Evolutionary conservation across 2,329 filamentous ascomycete genomes (phyloP), one percentile per base, ranked within the genome.

Genomic region (Myriosclerotinia scirpicola): DNA sequence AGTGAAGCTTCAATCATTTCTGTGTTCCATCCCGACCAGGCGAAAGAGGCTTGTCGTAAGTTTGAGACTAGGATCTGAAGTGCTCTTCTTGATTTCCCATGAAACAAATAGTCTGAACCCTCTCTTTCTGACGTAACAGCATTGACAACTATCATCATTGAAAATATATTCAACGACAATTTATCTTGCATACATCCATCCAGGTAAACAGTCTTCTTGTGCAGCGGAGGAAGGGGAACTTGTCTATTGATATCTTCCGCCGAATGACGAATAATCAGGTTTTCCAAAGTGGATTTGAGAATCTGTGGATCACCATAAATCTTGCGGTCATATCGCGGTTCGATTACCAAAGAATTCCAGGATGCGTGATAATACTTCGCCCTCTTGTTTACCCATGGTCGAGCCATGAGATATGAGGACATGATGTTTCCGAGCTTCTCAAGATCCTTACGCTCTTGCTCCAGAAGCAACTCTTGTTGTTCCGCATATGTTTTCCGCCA

Each of bases 81-180:
- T 50, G 84, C 83, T 69, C 87, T 89, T 40, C 85, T 80, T 72
- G 93, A 93, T 15, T 84, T 87, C 0, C 86, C 84, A 72, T 97
- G 90, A 72, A 97, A 97, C 70, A 98, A 89, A 75, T 97, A 97
- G 75, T 97, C 93, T 65, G 85, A 82, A 72, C 94, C 94, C 0
- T 85, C 87, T 14, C 93, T 83, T 74, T 97, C 91, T 6, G 93
- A 97, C 34, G 93, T 93, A 0, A 98, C 87, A 0, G 92, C 88
- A 75, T 98, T 98, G 71, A 92, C 89, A 2, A 91, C 88, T 56
- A 97, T 86, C 75, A 92, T 87, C 78, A 95, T 90, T 0, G 91
- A 85, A 74, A 97, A 97, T 0, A 96, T 79, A 71, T 97, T 97
- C 36, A 93, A 82, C 0, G 89, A 91, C 12, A 97, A 77, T 73